Base-by-base conservation (phyloP, 441 rosid species). In the Geranium incanum region DNA sequence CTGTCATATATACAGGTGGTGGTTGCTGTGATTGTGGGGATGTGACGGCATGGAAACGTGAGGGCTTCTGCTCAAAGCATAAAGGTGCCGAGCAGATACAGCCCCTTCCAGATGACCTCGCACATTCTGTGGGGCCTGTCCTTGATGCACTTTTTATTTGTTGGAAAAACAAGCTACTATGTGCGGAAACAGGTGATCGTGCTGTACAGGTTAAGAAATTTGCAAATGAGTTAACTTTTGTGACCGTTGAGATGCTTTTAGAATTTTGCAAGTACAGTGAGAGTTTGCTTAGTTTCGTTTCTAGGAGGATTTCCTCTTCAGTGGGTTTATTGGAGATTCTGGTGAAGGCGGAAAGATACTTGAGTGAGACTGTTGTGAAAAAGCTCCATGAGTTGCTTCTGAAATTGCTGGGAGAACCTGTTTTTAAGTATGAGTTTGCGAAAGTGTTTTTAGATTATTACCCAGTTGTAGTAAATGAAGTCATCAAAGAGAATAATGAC, bases 21-120 rank as follows among this genome's bases (percentile, higher is more conserved):
- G 99, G 99, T 75, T 95, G 99, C 74, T 95, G 99, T 76, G 99
- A 95, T 79, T 95, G 98, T 81, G 99, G 99, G 69, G 99, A 95
- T 78, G 88, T 81, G 39, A 95, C 99, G 0, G 99, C 99, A 4
- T 95, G 99, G 99, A 95, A 88, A 74, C 85, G 82, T 5, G 97
- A 87, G 64, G 99, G 99, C 39, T 95, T 95, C 77, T 95, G 99
- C 81, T 90, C 96, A 0, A 87, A 77, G 63, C 99, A 95, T 82
- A 88, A 84, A 87, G 99, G 99, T 75, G 79, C 97, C 12, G 97
- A 95, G 74, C 95, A 89, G 88, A 95, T 95, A 85, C 89, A 84
- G 67, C 96, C 96, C 36, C 97, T 95, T 80, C 83, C 96, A 0
- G 87, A 81, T 79, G 83, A 82, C 81, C 69, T 82, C 76, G 95